Evolutionary conservation across 2,329 filamentous ascomycete species (phyloP), one percentile per base, ranked within the genome.

Genomic region (Trichoderma atrobrunneum): DNA sequence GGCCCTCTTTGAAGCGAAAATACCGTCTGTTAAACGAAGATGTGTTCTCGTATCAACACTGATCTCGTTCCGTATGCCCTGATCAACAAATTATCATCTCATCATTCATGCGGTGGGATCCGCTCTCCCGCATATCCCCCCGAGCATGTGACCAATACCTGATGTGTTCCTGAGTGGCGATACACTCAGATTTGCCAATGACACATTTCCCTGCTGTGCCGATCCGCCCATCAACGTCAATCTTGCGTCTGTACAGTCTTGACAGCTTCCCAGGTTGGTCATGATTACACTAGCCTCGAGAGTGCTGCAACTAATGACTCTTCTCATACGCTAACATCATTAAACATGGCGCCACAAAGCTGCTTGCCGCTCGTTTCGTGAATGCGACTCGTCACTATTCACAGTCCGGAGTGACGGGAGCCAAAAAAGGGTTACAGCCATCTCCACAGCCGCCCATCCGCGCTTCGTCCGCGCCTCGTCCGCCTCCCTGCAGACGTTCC

Each of bases 381-480:
- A 62, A 70, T 70, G 36, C 56, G 67, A 70, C 57, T 70, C 21
- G 57, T 70, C 67, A 70, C 65, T 68, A 70, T 62, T 62, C 39
- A 36, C 11, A 51, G 30, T 28, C 24, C n/a, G 30, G 66, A 69
- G 28, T 61, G 56, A 21, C 32, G 34, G 65, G 26, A 65, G 21
- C 36, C 30, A 59, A 69, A 34, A 61, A 61, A 61, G 39, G 39
- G 39, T 43, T 34, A 62, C 57, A 70, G 43, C 67, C 36, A 67
- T 62, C 67, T 54, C 67, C 67, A 36, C 67, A 70, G 24, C 48
- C 28, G 57, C 56, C 56, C 67, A 36, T 61, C 66, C 39, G 39
- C 39, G 39, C 39, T 43, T 43, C 39, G 39, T 60, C 66, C 56
- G 26, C 59, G 34, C 36, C 39, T 57, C 30, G 39, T 48, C 36